phyloP scores from a whole-genome alignment of 345 rosid species.

The Abelmoschus esculentus region DNA sequence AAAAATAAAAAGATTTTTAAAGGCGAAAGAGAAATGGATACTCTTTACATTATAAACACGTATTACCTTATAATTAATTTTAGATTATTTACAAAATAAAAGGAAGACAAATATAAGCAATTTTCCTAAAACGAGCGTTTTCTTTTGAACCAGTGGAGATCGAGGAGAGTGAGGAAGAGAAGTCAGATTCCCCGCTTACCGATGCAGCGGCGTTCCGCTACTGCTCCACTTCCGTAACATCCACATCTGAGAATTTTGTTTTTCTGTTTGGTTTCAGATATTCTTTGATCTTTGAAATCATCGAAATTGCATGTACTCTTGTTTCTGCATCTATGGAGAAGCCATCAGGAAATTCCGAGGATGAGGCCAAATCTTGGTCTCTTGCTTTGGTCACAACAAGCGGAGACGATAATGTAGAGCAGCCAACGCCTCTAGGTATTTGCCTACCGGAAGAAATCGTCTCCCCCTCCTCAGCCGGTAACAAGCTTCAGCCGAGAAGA shows the following conservation, averaged over 20 bases:
- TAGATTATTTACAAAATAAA: too few relatives aligned
- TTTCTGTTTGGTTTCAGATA: not conserved
- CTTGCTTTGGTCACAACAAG: not conserved
- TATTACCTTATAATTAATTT: too few relatives aligned
- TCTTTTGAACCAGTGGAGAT: not conserved
- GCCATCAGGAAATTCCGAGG: not conserved
- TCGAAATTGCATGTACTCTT: not conserved
- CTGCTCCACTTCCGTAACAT: not conserved
- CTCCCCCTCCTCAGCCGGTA: not conserved
- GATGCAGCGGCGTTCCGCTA: not conserved
- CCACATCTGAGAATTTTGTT: not conserved
- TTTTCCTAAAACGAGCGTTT: too few relatives aligned
- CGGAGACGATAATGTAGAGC: not conserved
- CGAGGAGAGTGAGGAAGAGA: not conserved
- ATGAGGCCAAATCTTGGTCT: not conserved
- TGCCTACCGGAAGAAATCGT: not conserved
- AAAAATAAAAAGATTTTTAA: too few relatives aligned
- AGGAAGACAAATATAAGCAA: too few relatives aligned
- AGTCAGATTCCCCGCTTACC: not conserved
- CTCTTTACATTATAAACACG: too few relatives aligned
- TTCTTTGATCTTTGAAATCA: not conserved
- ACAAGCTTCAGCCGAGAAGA: not conserved
- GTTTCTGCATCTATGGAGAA: not conserved
- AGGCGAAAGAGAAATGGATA: too few relatives aligned
- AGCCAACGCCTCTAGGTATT: slow-evolving; percentile 3